Evolutionary conservation across 441 rosid species (phyloP).

Genomic region (Euphorbia schlechtendalii): DNA sequence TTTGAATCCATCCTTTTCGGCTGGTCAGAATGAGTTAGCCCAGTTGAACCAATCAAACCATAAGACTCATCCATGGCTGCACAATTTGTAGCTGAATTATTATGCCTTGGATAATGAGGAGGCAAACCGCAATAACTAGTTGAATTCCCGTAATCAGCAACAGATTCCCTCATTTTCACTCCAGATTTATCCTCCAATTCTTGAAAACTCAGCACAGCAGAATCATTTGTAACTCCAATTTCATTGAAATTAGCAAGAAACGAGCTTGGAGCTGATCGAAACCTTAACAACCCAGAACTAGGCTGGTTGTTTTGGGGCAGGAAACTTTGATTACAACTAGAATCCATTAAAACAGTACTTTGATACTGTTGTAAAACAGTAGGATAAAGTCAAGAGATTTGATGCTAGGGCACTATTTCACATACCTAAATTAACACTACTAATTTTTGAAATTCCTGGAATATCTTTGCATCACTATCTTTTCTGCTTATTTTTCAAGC

Average conservation of each 20-base stretch:
- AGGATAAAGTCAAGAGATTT: constrained; percentile 15
- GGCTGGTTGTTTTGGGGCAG: constrained; percentile 40
- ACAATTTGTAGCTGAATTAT: constrained; percentile 32
- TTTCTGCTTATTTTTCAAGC: constrained; percentile 46
- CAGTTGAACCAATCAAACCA: constrained; percentile 31
- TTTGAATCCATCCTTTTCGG: constrained; percentile 37
- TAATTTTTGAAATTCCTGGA: constrained; percentile 22
- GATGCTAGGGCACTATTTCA: constrained; percentile 28
- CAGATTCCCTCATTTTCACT: constrained; percentile 25
- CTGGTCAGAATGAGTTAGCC: constrained; percentile 32
- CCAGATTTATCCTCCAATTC: constrained; percentile 41
- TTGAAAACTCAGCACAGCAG: constrained; percentile 23
- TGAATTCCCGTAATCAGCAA: constrained; percentile 16
- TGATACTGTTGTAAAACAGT: not conserved
- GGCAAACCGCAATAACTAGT: constrained; percentile 46
- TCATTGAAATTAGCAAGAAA: constrained; percentile 39
- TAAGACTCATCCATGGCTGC: constrained; percentile 45
- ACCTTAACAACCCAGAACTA: constrained; percentile 61
- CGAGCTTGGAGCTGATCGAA: constrained; percentile 73
- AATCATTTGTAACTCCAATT: constrained; percentile 25
- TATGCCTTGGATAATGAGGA: constrained; percentile 69
- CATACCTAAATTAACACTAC: constrained; percentile 16
- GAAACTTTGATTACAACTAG: constrained; percentile 35
- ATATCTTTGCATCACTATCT: constrained; percentile 39
- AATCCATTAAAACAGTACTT: constrained; percentile 44